These are phyloP conservation scores for Clarireedia monteithiana DNA, from an alignment of 2,329 filamentous ascomycete genomes.

Conservation along the genomic window DNA sequence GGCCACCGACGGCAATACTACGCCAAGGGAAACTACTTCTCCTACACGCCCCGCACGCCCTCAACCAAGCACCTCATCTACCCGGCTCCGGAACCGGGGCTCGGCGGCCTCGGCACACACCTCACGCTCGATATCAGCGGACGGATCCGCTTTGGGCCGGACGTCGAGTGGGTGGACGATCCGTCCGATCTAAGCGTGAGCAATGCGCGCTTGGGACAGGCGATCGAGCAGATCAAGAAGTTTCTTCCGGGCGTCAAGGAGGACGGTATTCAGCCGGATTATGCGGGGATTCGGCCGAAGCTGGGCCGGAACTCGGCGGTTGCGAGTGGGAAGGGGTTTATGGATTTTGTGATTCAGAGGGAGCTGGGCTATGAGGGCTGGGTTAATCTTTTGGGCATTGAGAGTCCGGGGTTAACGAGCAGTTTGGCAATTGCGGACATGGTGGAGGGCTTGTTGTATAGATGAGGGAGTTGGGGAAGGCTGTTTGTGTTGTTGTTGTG, in stretches of 20 bases:
- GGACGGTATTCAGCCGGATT: slow-evolving; percentile 65
- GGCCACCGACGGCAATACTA: slow-evolving; percentile 60
- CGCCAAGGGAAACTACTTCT: slow-evolving; percentile 95
- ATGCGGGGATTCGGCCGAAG: slow-evolving; percentile 89
- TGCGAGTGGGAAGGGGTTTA: slow-evolving; percentile 58
- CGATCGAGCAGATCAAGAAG: slow-evolving; percentile 64
- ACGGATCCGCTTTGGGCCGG: slow-evolving; percentile 82
- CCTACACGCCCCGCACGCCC: slow-evolving; percentile 61
- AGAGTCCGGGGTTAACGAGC: slow-evolving; percentile 87
- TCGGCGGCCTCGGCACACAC: slow-evolving; percentile 84
- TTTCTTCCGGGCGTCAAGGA: slow-evolving; percentile 72
- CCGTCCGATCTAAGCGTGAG: slow-evolving; percentile 65
- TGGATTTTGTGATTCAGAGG: slow-evolving; percentile 73
- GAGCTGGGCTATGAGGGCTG: slow-evolving; percentile 77
- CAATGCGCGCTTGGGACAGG: slow-evolving; percentile 51
- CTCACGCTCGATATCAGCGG: slow-evolving; percentile 84
- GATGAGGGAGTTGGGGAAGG: not conserved
- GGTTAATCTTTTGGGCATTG: slow-evolving; percentile 85
- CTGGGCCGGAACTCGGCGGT: slow-evolving; percentile 53
- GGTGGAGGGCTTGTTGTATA: slow-evolving; percentile 43
- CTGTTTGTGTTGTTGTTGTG: not conserved
- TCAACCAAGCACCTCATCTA: slow-evolving; percentile 71
- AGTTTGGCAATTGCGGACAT: slow-evolving; percentile 76
- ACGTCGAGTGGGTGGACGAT: slow-evolving; percentile 83
- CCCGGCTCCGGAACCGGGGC: slow-evolving; percentile 74